Percentiles rank a stretch among this genome's conserved stretches.
phyloP scores from a whole-genome alignment of 352 stramenopile genomes.

The Pelagophyceae sp. region DNA sequence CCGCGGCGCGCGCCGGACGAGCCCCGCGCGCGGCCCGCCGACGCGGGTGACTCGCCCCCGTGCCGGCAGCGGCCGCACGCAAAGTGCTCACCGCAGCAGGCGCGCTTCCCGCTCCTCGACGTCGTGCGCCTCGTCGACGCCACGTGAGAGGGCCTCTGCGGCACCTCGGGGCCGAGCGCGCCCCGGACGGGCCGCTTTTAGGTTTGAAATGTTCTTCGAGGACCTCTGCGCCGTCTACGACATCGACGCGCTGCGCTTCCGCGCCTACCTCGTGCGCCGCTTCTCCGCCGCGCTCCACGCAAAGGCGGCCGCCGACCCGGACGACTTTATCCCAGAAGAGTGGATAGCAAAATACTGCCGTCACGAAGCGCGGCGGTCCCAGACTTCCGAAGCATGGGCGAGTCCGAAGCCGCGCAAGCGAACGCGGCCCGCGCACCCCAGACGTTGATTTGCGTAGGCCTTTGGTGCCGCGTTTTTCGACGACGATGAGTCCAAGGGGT shows the following conservation, averaged over 20 bases:
- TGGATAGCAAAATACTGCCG: not conserved
- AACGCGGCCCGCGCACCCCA: too few species aligned
- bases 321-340: not conserved
- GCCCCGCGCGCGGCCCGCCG: too few species aligned
- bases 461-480: too few species aligned
- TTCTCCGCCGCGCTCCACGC: too few species aligned
- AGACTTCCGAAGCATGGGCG: too few species aligned
- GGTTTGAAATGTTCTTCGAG: not conserved
- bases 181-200: not conserved
- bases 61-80: not conserved
- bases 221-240: not conserved
- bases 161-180: not conserved
- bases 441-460: too few species aligned
- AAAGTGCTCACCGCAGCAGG: too few species aligned
- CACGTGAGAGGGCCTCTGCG: not conserved
- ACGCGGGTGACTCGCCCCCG: not conserved
- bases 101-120: slow-evolving; percentile 1
- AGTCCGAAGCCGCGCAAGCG: too few species aligned
- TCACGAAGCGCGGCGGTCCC: not conserved
- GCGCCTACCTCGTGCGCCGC: not conserved
- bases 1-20: too few species aligned
- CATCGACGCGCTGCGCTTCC: not conserved
- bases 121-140: not conserved
- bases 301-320: not conserved
- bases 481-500: not conserved